Evolutionary conservation across 306 rosid genomes (phyloP).

Genomic region (Sphenostylis stenocarpa): DNA sequence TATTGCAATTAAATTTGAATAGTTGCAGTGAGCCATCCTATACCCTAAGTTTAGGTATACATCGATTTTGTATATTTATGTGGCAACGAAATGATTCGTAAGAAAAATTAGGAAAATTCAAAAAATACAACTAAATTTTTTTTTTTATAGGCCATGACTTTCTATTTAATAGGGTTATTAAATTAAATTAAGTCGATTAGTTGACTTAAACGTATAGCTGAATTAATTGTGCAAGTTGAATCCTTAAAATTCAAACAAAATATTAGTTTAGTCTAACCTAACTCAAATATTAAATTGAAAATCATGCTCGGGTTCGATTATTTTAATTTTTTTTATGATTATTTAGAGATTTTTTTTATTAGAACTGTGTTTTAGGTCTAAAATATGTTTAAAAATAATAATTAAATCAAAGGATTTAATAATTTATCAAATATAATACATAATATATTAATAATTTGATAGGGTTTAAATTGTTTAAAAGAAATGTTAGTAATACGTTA

Average conservation of each 20-base stretch:
- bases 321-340: background rate
- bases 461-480: too few relatives aligned
- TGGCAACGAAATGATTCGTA: background rate
- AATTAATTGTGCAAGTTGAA: background rate
- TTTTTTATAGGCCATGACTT: background rate
- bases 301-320: background rate
- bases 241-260: background rate
- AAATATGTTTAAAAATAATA: background rate
- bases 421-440: too few relatives aligned
- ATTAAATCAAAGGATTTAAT: too few relatives aligned
- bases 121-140: background rate
- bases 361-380: too few relatives aligned
- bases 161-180: background rate
- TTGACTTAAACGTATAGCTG: background rate
- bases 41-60: background rate
- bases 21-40: background rate
- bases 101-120: background rate
- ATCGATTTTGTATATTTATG: background rate
- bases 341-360: background rate
- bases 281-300: background rate
- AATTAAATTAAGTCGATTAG: background rate
- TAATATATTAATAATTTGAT: too few relatives aligned
- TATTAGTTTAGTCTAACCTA: background rate
- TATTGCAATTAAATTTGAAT: background rate
- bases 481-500: too few relatives aligned